A percentile compares a stretch with the other conserved stretches of the same genome.
phyloP scores from a whole-genome alignment of 2,329 filamentous ascomycete species.

The Sporothrix sp. region DNA sequence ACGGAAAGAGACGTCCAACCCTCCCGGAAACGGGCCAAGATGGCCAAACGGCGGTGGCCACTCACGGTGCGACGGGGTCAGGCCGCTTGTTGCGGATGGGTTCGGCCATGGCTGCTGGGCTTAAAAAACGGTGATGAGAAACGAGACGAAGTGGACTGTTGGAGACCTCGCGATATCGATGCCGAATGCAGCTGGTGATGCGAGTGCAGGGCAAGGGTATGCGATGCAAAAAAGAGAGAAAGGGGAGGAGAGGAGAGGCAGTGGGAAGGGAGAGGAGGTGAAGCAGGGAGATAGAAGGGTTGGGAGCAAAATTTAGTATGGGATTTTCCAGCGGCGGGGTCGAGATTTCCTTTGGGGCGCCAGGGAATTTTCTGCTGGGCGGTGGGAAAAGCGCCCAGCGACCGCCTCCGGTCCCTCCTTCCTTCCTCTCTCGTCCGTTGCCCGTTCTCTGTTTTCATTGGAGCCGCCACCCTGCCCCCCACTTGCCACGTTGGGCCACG shows the following conservation, averaged over 20 bases:
- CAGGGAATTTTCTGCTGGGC: slow-evolving; percentile 20
- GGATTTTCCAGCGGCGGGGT: slow-evolving; percentile 19
- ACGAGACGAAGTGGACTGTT: neutral
- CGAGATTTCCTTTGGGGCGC: slow-evolving; percentile 13
- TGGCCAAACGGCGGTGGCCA: slow-evolving; percentile 11
- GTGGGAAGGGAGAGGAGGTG: slow-evolving; percentile 5
- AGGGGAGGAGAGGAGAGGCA: slow-evolving; percentile 18
- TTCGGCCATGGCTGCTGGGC: slow-evolving; percentile 42
- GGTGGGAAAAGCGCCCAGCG: slow-evolving; percentile 15
- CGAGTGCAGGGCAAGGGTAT: neutral
- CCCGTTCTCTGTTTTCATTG: slow-evolving; percentile 7
- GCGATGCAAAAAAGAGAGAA: slow-evolving; percentile 12
- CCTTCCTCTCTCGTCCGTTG: too few species aligned
- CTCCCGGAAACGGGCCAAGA: neutral
- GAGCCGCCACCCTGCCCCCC: slow-evolving; percentile 13
- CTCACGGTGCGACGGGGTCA: slow-evolving; percentile 50
- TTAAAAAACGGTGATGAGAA: neutral
- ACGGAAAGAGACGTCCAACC: neutral
- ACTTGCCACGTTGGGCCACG: slow-evolving; percentile 10
- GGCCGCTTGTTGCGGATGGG: slow-evolving; percentile 55
- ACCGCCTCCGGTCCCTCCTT: too few species aligned
- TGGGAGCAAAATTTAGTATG: slow-evolving; percentile 14
- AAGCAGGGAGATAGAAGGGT: slow-evolving; percentile 7
- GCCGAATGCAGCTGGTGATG: neutral
- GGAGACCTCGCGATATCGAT: neutral